A percentile compares a stretch with the other conserved stretches of the same genome.
These are phyloP conservation scores for Hanseniaspora pseudoguilliermondii DNA, from an alignment of 805 yeast genomes.

Conservation along the genomic window DNA sequence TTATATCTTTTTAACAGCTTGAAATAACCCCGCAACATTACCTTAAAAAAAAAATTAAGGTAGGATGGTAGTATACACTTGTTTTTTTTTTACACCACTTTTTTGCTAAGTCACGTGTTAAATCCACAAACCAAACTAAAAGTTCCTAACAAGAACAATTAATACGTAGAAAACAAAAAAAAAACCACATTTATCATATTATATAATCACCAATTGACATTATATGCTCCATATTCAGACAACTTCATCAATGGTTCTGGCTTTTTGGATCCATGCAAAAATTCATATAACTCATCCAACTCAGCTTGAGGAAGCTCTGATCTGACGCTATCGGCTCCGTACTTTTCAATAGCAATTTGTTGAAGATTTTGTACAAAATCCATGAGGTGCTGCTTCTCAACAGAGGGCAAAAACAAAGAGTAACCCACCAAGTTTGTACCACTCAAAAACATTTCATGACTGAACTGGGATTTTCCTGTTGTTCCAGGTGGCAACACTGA, in stretches of 20 bases:
- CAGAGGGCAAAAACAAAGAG: constrained; percentile 4
- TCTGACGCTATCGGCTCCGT: neutral
- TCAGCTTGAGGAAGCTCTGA: neutral
- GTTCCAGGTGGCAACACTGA: neutral
- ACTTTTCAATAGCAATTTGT: neutral
- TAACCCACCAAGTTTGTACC: constrained; percentile 6
- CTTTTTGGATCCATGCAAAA: neutral
- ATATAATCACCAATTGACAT: constrained; percentile 4
- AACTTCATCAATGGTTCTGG: constrained; percentile 10
- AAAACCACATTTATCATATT: neutral
- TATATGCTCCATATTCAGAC: neutral
- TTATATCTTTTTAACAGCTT: no score
- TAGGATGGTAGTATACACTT: no score
- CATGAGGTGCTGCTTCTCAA: neutral
- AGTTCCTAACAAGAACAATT: no score
- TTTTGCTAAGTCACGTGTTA: neutral
- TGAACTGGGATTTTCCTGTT: neutral
- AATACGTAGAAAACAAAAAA: no score
- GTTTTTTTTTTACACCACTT: neutral
- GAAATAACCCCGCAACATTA: no score
- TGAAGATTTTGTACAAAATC: constrained; percentile 1
- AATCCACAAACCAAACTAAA: no score
- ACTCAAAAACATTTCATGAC: constrained; percentile 13
- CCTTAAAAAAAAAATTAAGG: no score
- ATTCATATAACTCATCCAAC: neutral